phyloP scores from a whole-genome alignment of 1,139 yeast genomes.

The Yamadazyma buinensis region DNA sequence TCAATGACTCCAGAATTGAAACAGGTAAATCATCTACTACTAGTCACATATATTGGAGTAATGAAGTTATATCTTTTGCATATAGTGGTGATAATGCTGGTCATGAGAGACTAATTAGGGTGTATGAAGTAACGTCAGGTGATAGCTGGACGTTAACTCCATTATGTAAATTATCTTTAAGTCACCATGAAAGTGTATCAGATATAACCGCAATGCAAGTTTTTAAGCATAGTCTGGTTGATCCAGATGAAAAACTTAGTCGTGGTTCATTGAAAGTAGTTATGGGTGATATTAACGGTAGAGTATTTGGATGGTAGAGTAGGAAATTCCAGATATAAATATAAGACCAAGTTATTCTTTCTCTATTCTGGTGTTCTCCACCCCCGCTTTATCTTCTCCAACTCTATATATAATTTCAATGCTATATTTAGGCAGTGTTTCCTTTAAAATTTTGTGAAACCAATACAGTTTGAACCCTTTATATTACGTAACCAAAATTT shows the following conservation, averaged over 20 bases:
- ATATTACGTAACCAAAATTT: no score
- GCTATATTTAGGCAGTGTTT: no score
- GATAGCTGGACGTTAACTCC: constrained; percentile 20
- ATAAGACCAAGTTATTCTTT: constrained; percentile 29
- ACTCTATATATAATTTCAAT: no score
- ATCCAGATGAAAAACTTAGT: constrained; percentile 31
- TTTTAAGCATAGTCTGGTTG: constrained; percentile 29
- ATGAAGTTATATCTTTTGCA: constrained; percentile 22
- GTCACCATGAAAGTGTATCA: constrained; percentile 15
- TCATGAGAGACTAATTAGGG: constrained; percentile 14
- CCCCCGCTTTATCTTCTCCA: no score
- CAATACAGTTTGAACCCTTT: no score
- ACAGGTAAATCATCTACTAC: constrained; percentile 21
- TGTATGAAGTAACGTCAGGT: constrained; percentile 23
- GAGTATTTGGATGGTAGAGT: constrained; percentile 23
- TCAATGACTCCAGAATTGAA: constrained; percentile 26
- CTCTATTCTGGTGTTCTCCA: constrained; percentile 44
- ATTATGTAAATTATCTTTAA: constrained; percentile 15
- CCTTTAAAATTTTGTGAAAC: no score
- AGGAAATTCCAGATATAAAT: constrained; percentile 29
- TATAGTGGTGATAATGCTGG: constrained; percentile 14
- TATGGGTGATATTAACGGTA: constrained; percentile 39
- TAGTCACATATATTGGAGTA: constrained; percentile 37
- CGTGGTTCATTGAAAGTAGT: constrained; percentile 32
- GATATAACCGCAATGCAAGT: constrained; percentile 27